Conservation (phyloP, 306 rosid species). For the Prunus dulcis region DNA sequence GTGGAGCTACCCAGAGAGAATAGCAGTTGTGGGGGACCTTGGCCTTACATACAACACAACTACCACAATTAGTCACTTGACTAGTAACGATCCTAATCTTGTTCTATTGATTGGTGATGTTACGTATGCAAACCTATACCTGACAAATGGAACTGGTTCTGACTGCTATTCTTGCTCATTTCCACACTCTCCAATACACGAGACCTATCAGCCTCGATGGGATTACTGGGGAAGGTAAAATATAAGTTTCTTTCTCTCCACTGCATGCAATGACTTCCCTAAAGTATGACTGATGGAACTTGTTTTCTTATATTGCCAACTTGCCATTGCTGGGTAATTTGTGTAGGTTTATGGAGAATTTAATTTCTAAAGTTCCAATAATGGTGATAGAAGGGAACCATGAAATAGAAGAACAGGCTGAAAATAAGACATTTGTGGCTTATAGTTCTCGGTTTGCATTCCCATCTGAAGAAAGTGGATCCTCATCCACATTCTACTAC, state of each 20-base stretch:
- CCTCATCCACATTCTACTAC: slow-evolving; percentile 70
- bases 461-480: slow-evolving; percentile 83
- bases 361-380: slow-evolving; percentile 69
- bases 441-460: slow-evolving; percentile 89
- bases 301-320: slow-evolving; percentile 15
- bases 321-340: slow-evolving; percentile 16
- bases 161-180: slow-evolving; percentile 79
- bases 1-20: slow-evolving; percentile 54
- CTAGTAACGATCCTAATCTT: slow-evolving; percentile 64
- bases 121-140: slow-evolving; percentile 71
- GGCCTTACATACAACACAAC: slow-evolving; percentile 89
- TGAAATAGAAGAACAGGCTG: slow-evolving; percentile 67
- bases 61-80: slow-evolving; percentile 65
- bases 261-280: background rate
- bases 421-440: slow-evolving; percentile 52
- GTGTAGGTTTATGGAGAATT: slow-evolving; percentile 78
- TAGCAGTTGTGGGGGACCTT: slow-evolving; percentile 81
- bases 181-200: slow-evolving; percentile 68
- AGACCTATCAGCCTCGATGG: slow-evolving; percentile 92
- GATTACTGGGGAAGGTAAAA: slow-evolving; percentile 89
- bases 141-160: slow-evolving; percentile 82
- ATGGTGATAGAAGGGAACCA: slow-evolving; percentile 95
- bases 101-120: slow-evolving; percentile 74
- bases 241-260: background rate
- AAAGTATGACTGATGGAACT: background rate